Conservation (phyloP, 257 asterid species). For the Solanum rostratum region DNA sequence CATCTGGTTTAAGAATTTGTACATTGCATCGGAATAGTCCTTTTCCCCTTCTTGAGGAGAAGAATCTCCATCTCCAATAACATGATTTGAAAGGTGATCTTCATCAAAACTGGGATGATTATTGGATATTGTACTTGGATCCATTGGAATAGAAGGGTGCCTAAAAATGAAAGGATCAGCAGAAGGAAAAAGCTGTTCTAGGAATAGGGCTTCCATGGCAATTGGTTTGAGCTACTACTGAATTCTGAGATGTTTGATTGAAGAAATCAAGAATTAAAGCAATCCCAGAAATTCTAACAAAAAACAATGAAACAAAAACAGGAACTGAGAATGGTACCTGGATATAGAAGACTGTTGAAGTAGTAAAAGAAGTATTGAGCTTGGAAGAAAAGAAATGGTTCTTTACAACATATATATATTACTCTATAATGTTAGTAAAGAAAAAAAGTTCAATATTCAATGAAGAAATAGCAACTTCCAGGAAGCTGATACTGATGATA, state of each 20-base stretch:
- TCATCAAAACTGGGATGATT: neutral
- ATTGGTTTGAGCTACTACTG: neutral
- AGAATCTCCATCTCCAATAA: neutral
- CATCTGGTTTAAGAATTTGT: conserved; percentile 23
- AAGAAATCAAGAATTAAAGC: neutral
- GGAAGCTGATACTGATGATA: neutral
- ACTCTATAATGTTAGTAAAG: neutral
- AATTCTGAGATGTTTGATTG: neutral
- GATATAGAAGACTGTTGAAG: neutral
- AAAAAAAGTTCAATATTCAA: neutral
- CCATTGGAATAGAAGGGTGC: neutral
- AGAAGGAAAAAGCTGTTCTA: neutral
- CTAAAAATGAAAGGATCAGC: neutral
- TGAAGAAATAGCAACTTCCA: neutral
- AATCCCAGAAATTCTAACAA: neutral
- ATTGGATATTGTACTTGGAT: neutral
- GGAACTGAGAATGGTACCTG: neutral
- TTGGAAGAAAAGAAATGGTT: neutral
- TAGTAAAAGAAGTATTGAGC: neutral
- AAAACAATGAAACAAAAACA: neutral
- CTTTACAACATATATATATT: neutral
- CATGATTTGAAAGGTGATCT: neutral
- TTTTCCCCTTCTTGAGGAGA: neutral
- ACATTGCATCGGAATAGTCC: conserved; percentile 16
- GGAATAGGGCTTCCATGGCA: neutral